A percentile compares a stretch with the other conserved stretches of the same genome.
Evolutionary conservation across 2,329 filamentous ascomycete species (phyloP).

Genomic region (Penicillium nordicum): DNA sequence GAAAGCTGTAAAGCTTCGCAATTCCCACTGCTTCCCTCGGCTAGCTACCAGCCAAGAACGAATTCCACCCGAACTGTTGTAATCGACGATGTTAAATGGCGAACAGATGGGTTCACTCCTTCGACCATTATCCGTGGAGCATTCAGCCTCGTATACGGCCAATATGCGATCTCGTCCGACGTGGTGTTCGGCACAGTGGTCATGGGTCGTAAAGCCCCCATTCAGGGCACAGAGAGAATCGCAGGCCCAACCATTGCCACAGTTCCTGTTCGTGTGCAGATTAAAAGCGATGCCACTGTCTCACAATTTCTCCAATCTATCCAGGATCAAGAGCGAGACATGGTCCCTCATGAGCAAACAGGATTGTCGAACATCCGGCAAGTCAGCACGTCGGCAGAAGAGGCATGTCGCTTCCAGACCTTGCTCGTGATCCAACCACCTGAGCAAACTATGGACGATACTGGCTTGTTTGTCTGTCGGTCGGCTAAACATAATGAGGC

Average conservation of each 20-base stretch:
- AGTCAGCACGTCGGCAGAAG: not conserved
- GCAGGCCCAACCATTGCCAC: not conserved
- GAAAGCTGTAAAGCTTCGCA: not conserved
- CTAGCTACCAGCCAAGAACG: not conserved
- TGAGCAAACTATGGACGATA: not conserved
- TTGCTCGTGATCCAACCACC: not conserved
- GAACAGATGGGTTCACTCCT: not conserved
- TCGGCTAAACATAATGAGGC: not conserved
- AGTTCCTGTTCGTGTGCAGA: not conserved
- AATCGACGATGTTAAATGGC: not conserved
- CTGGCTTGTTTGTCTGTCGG: not conserved
- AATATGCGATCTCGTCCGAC: not conserved
- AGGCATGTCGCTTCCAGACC: not conserved
- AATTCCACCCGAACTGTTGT: not conserved
- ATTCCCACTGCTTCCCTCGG: not conserved
- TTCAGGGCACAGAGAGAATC: not conserved
- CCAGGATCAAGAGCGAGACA: not conserved
- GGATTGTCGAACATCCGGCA: not conserved
- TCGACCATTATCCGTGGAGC: not conserved
- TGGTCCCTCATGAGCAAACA: not conserved
- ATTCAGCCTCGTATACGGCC: not conserved
- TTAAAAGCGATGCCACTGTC: not conserved
- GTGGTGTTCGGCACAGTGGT: not conserved
- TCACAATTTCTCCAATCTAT: not conserved
- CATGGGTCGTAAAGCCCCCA: not conserved